A percentile compares a stretch with the other conserved stretches of the same genome.
phyloP scores from a whole-genome alignment of 1,139 yeast genomes.

The Hemisphaericaspora xylanilytica region DNA sequence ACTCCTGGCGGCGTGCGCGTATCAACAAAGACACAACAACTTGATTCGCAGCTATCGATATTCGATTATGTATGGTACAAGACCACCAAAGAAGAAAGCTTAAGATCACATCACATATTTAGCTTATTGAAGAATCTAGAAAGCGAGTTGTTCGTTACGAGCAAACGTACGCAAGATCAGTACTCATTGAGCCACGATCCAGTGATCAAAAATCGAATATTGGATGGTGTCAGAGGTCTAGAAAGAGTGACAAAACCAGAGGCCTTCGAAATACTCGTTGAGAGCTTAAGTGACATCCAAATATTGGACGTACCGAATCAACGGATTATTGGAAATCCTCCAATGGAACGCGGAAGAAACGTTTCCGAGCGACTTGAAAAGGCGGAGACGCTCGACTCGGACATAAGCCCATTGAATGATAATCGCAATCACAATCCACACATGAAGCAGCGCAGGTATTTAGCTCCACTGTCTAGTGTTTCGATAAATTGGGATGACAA shows the following conservation, averaged over 20 bases:
- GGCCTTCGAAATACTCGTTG: slow-evolving; percentile 10
- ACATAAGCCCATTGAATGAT: no score
- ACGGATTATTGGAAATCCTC: slow-evolving; percentile 2
- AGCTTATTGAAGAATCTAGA: slow-evolving; percentile 7
- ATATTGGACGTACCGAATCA: slow-evolving; percentile 4
- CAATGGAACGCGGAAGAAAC: not conserved
- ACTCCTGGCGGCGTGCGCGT: not conserved
- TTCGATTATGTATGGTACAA: slow-evolving; percentile 11
- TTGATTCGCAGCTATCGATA: not conserved
- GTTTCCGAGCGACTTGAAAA: no score
- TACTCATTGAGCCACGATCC: slow-evolving; percentile 6
- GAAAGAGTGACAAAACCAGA: slow-evolving; percentile 6
- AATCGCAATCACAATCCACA: no score
- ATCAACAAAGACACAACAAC: not conserved
- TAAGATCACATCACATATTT: slow-evolving; percentile 4
- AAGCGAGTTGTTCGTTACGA: slow-evolving; percentile 1
- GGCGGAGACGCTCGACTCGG: no score
- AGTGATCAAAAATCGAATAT: slow-evolving; percentile 6
- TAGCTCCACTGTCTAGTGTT: no score
- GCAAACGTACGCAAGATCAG: not conserved
- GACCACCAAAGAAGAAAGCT: slow-evolving; percentile 2
- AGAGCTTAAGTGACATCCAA: slow-evolving; percentile 7
- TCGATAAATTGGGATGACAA: no score
- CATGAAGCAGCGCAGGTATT: not conserved
- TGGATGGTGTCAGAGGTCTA: slow-evolving; percentile 4